A percentile compares a stretch with the other conserved stretches of the same genome.
Evolutionary conservation across 2,329 filamentous ascomycete genomes (phyloP).

Genomic region (Cercospora sesami): DNA sequence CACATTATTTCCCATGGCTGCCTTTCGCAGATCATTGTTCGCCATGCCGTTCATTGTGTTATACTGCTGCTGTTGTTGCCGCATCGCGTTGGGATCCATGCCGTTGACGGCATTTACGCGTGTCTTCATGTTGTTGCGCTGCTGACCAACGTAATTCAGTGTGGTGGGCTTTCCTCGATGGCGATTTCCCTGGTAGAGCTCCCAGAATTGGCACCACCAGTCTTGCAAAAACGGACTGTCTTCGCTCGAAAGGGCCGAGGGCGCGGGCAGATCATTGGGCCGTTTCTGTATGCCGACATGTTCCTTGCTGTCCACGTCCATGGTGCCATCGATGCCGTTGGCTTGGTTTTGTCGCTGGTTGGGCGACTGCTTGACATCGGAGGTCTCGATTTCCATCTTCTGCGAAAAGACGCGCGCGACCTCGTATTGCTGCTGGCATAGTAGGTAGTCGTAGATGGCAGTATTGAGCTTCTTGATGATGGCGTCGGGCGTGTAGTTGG

Average conservation of each 20-base stretch:
- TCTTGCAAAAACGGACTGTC: slow-evolving; percentile 89
- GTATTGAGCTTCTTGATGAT: slow-evolving; percentile 68
- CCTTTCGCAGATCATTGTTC: slow-evolving; percentile 24
- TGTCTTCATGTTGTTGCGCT: slow-evolving; percentile 70
- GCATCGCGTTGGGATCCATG: slow-evolving; percentile 56
- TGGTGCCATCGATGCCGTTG: slow-evolving; percentile 66
- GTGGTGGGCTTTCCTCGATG: slow-evolving; percentile 56
- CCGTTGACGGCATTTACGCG: slow-evolving; percentile 69
- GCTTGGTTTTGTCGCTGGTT: slow-evolving; percentile 59
- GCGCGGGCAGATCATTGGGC: slow-evolving; percentile 75
- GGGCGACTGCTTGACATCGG: slow-evolving; percentile 61
- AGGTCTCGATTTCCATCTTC: slow-evolving; percentile 42
- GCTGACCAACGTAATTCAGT: slow-evolving; percentile 50
- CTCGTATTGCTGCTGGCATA: slow-evolving; percentile 80
- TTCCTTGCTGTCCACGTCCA: slow-evolving; percentile 83
- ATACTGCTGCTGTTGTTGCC: slow-evolving; percentile 32
- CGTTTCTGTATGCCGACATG: slow-evolving; percentile 66
- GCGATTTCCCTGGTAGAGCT: slow-evolving; percentile 84
- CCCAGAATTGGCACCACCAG: slow-evolving; percentile 98
- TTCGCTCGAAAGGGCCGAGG: slow-evolving; percentile 64
- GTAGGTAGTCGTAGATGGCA: slow-evolving; percentile 88
- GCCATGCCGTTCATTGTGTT: slow-evolving; percentile 29
- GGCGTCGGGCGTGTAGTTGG: slow-evolving; percentile 43
- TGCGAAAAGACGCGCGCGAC: slow-evolving; percentile 74
- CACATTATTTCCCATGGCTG: slow-evolving; percentile 24